phyloP scores from a whole-genome alignment of 345 rosid species.

The Eucalyptus brandiana region DNA sequence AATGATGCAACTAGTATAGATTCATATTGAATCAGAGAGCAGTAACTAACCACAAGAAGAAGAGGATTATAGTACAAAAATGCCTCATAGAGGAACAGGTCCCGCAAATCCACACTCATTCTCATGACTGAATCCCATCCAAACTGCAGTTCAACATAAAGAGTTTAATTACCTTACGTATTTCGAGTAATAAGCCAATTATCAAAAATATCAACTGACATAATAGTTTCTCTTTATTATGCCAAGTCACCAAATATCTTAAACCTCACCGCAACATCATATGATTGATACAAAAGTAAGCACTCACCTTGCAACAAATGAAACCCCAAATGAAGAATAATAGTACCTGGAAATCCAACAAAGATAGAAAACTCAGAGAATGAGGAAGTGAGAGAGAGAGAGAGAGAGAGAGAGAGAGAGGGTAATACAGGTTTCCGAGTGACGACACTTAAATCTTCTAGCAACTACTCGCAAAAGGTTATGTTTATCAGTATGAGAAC shows the following conservation, averaged over 20 bases:
- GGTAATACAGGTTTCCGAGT: neutral
- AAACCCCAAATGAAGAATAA: conserved; percentile 68
- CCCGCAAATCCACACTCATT: conserved; percentile 76
- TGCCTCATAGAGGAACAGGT: conserved; percentile 84
- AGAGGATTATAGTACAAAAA: conserved; percentile 96
- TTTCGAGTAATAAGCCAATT: neutral
- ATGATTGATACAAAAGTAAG: neutral
- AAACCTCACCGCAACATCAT: neutral
- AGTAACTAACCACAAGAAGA: conserved; percentile 76
- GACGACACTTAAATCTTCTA: neutral
- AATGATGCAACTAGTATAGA: neutral
- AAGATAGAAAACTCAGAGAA: neutral
- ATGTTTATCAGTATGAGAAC: neutral
- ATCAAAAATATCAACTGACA: neutral
- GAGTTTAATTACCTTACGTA: neutral
- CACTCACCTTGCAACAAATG: conserved; percentile 81
- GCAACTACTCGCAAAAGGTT: neutral
- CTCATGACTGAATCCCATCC: conserved; percentile 96
- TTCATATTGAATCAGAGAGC: neutral
- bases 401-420: neutral
- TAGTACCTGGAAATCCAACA: conserved; percentile 46
- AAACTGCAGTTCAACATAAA: conserved; percentile 31
- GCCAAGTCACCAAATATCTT: neutral
- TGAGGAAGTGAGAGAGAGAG: neutral
- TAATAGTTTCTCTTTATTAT: neutral